phyloP scores from a whole-genome alignment of 1,139 yeast genomes.

The Waltiozyma sp. region DNA sequence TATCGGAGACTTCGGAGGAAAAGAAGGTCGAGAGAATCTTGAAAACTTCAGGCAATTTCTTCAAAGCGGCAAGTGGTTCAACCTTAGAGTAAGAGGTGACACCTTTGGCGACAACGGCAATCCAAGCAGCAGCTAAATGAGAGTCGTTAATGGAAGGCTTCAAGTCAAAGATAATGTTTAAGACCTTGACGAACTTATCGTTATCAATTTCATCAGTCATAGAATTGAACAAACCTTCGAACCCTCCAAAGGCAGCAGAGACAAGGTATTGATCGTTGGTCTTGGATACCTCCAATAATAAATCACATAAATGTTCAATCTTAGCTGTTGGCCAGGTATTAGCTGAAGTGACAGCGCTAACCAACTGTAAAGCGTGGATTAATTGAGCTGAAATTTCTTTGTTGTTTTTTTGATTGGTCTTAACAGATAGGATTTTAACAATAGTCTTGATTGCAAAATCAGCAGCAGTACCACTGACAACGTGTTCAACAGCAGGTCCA shows the following conservation, averaged over 20 bases:
- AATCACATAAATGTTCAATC: constrained; percentile 66
- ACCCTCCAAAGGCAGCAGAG: constrained; percentile 71
- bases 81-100: constrained; percentile 55
- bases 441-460: constrained; percentile 53
- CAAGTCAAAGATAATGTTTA: constrained; percentile 65
- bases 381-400: constrained; percentile 44
- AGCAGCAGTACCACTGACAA: constrained; percentile 61
- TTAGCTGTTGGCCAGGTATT: constrained; percentile 73
- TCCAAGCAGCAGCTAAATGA: constrained; percentile 88
- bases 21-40: constrained; percentile 50
- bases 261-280: constrained; percentile 79
- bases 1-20: constrained; percentile 54
- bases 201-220: constrained; percentile 54
- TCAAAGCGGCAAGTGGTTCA: constrained; percentile 46
- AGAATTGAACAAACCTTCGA: constrained; percentile 75
- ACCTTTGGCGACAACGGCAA: constrained; percentile 87
- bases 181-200: constrained; percentile 50
- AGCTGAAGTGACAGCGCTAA: constrained; percentile 55
- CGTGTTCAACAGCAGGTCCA: constrained; percentile 71
- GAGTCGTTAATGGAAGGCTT: constrained; percentile 76
- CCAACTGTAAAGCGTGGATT: constrained; percentile 70
- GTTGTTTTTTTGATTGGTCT: constrained; percentile 29
- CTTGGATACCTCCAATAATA: constrained; percentile 62
- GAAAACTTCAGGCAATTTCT: constrained; percentile 46
- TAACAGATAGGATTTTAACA: constrained; percentile 30